Evolutionary conservation across 2,329 filamentous ascomycete genomes (phyloP), one percentile per base, ranked within the genome.

Genomic region (Pseudonectria buxi): DNA sequence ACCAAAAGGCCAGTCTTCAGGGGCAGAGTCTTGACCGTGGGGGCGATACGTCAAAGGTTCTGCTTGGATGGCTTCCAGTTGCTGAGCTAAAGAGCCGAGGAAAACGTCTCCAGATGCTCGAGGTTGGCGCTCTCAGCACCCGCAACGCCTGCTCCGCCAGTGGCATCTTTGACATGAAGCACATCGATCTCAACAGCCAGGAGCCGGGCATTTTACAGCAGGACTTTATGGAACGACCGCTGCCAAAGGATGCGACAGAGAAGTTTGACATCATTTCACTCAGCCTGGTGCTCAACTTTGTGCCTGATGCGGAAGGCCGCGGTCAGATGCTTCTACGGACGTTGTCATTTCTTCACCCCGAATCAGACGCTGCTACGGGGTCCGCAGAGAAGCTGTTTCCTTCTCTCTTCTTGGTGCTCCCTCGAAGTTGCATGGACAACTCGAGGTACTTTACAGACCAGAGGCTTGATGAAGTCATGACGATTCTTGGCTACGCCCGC

Each of bases 281-380:
- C 15, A 95, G 88, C 7, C 67, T 98, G 35, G 92, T 98, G 5
- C 70, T 98, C 44, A 98, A 98, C 60, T 98, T 88, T 55, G 89
- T 96, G 3, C 86, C 90, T 0, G 81, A 89, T 47, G 74, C 87
- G 3, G 63, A 64, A 24, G 74, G 71, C 4, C 75, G 89, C 49
- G 92, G 92, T 3, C 76, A 85, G 39, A 98, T 98, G 92, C 73
- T 98, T 35, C 69, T 74, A 34, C 76, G 85, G 27, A 88, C 83
- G 24, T 69, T 82, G 11, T 63, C 74, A 14, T 95, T 95, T 54
- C 65, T 94, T 29, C 74, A 63, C 29, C 26, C 44, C 28, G 43
- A 49, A 18, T 26, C 33, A 22, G 39, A 41, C 9, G 24, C 13
- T 6, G 15, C 37, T 15, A 33, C 40, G 14, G 41, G 45, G 26